Conservation (phyloP, 345 rosid species). For the Brassica carinata region DNA sequence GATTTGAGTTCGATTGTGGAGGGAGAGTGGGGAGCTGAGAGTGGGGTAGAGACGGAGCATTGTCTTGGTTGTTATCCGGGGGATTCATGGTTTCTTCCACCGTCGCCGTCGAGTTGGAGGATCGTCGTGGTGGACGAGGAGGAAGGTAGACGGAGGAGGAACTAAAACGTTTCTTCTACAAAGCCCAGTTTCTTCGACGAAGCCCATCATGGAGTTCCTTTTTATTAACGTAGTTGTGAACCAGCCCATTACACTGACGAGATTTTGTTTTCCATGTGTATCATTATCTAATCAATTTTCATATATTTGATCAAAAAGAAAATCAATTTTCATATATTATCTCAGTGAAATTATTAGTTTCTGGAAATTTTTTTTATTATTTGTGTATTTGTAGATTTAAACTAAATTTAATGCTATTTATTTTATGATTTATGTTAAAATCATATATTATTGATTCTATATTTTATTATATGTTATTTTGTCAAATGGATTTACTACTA, state of each 20-base stretch:
- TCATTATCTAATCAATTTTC: neutral
- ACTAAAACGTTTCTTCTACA: neutral
- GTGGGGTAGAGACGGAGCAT: conserved; percentile 44
- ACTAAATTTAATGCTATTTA: neutral
- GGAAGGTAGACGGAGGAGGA: conserved; percentile 7
- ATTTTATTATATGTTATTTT: neutral
- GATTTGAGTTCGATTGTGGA: conserved; percentile 46
- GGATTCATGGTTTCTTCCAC: conserved; percentile 51
- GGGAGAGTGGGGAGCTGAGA: conserved; percentile 47
- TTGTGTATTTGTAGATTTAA: neutral
- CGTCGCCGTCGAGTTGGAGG: conserved; percentile 18
- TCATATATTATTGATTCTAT: neutral
- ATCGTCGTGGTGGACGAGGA: conserved; percentile 5
- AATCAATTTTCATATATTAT: neutral
- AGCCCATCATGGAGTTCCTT: neutral
- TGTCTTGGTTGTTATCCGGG: conserved; percentile 42
- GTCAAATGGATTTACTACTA: neutral
- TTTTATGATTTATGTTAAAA: neutral
- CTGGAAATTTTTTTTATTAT: neutral
- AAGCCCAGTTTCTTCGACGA: neutral
- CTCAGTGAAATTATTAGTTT: neutral
- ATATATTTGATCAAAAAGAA: too few species aligned
- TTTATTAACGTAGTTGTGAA: neutral
- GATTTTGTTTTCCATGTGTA: neutral
- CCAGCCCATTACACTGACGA: neutral